Conservation (phyloP, 805 yeast genomes). For the Yamadazyma paraphyllophila region DNA sequence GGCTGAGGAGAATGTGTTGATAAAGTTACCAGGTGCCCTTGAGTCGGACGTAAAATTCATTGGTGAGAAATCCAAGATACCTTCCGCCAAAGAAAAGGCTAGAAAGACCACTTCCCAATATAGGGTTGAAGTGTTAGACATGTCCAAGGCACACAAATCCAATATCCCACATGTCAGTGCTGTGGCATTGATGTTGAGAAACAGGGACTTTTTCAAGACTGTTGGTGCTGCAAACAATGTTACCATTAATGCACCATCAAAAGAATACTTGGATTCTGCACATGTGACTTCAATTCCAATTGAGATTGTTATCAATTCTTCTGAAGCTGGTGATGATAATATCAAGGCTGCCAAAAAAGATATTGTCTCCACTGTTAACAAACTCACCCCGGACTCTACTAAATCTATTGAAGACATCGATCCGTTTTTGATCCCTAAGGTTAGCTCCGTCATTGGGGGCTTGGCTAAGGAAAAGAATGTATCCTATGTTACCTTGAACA, state of each 20-base stretch:
- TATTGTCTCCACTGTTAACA: constrained; percentile 71
- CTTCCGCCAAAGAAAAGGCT: constrained; percentile 62
- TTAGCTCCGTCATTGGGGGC: constrained; percentile 40
- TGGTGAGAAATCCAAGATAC: constrained; percentile 57
- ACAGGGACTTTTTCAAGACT: constrained; percentile 46
- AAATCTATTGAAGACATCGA: constrained; percentile 62
- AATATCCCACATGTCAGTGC: constrained; percentile 72
- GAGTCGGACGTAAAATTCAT: constrained; percentile 56
- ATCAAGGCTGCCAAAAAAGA: constrained; percentile 59
- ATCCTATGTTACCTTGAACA: constrained; percentile 58
- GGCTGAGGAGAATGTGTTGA: constrained; percentile 54
- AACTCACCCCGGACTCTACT: constrained; percentile 65
- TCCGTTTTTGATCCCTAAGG: constrained; percentile 50
- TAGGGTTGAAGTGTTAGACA: constrained; percentile 67
- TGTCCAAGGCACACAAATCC: constrained; percentile 87
- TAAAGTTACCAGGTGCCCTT: constrained; percentile 53
- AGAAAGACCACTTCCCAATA: constrained; percentile 57
- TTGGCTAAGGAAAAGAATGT: constrained; percentile 48
- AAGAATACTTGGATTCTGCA: constrained; percentile 37
- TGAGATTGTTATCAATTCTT: constrained; percentile 54
- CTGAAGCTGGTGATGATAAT: constrained; percentile 45
- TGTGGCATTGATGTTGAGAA: constrained; percentile 63
- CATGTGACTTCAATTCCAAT: constrained; percentile 48
- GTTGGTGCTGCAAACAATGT: constrained; percentile 38
- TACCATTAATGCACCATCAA: constrained; percentile 39